Conservation (phyloP, 2,329 filamentous ascomycete genomes). For the Pseudogymnoascus sp. region DNA sequence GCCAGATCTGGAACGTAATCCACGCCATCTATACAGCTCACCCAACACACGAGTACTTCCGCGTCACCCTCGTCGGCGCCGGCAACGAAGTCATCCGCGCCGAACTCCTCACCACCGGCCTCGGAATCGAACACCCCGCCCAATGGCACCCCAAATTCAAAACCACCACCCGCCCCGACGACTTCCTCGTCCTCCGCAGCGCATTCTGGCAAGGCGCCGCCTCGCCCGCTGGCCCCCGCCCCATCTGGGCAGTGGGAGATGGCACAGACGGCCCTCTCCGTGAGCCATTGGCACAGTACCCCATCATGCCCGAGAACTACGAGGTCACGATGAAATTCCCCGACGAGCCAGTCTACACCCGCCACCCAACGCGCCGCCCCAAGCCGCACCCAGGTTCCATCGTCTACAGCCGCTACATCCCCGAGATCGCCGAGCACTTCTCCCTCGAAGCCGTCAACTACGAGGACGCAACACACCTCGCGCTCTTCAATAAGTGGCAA, state of each 20-base stretch:
- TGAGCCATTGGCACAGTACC: conserved; percentile 25
- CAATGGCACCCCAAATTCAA: conserved; percentile 11
- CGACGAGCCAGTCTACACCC: conserved; percentile 39
- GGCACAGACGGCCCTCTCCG: conserved; percentile 32
- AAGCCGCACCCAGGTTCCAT: conserved; percentile 65
- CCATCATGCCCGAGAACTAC: conserved; percentile 35
- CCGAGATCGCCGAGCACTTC: conserved; percentile 68
- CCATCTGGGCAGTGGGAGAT: conserved; percentile 43
- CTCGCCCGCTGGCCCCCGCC: conserved; percentile 58
- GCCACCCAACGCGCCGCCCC: conserved; percentile 63
- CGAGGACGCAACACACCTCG: conserved; percentile 54
- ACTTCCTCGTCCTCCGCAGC: conserved; percentile 43
- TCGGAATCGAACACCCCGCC: conserved; percentile 17
- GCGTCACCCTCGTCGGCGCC: conserved; percentile 28
- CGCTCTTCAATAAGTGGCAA: conserved; percentile 72
- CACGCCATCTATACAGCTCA: conserved; percentile 31
- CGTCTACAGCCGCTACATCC: conserved; percentile 73
- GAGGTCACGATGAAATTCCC: conserved; percentile 34
- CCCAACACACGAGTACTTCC: conserved; percentile 29
- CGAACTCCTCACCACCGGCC: conserved; percentile 27
- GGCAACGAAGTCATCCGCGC: conserved; percentile 22
- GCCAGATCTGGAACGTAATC: conserved; percentile 34
- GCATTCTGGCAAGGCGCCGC: conserved; percentile 66
- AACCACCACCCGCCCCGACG: conserved; percentile 18
- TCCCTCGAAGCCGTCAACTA: conserved; percentile 70